Base-by-base conservation (phyloP, 2,329 filamentous ascomycete genomes). In the Colletotrichum sp. region DNA sequence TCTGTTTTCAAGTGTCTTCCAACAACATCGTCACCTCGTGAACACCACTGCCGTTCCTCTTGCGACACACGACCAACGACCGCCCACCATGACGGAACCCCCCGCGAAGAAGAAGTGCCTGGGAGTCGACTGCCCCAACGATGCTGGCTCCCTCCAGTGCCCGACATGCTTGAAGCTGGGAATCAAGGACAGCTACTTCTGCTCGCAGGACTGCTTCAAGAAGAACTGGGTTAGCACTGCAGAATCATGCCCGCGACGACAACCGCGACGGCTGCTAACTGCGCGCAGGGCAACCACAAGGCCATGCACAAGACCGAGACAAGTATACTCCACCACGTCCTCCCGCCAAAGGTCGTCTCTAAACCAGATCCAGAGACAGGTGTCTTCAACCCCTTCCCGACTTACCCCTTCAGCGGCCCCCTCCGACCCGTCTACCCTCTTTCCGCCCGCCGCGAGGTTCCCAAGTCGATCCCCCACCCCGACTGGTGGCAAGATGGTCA, bases 151-250 rank as follows among this genome's bases (percentile, higher is more conserved):
- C 70, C 88, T 99, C 62, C 96, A 98, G 85, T 99, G 97, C 85
- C 97, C 97, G 70, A 98, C 95, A 66, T 99, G 97, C 84, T 90
- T 98, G 81, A 98, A 98, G 87, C 88, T 96, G 60, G 95, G 94
- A 70, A 93, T 93, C 80, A 93, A 96, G 83, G 95, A 97, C 82
- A 98, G 95, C 87, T 98, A 93, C 87, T 99, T 98, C 88, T 99
- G 97, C 88, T 96, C 96, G 32, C 97, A 99, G 85, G 97, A 98
- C 80, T 99, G 97, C 89, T 99, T 99, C 88, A 98, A 98, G 90
- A 94, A 93, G 85, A 99, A 96, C 89, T 99, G 97, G 97, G 97
- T 98, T 92, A 80, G 91, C 80, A 77, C 80, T 66, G 18, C 18
- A 28, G 8, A 8, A 66, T 28, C 24, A 36, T 21, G 9, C 9